These are phyloP conservation scores for Cenchrus purpureus DNA, from an alignment of 176 grass and related monocot species.

Conservation along the genomic window DNA sequence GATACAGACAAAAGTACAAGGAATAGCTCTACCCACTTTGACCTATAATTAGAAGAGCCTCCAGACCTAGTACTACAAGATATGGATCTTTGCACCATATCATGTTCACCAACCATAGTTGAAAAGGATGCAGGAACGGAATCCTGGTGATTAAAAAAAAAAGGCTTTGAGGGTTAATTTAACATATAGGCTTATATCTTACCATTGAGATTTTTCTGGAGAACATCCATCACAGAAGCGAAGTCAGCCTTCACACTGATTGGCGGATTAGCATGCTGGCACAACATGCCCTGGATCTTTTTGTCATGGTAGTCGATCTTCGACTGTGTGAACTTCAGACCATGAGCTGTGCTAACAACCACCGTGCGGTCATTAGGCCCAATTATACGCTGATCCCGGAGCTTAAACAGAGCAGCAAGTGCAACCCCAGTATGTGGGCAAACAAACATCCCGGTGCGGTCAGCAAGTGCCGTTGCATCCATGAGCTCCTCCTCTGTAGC, in stretches of 20 bases:
- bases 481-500: conserved; percentile 86
- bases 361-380: conserved; percentile 70
- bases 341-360: conserved; percentile 81
- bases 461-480: conserved; percentile 72
- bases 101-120: conserved; percentile 44
- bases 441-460: conserved; percentile 76
- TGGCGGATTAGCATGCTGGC: conserved; percentile 63
- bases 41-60: conserved; percentile 53
- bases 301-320: conserved; percentile 81
- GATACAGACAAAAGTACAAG: conserved; percentile 57
- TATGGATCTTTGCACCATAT: conserved; percentile 42
- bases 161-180: conserved; percentile 24
- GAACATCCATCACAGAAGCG: conserved; percentile 79
- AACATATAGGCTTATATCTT: conserved; percentile 49
- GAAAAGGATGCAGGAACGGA: conserved; percentile 41
- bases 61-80: conserved; percentile 61
- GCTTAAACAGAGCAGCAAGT: conserved; percentile 70
- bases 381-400: conserved; percentile 60
- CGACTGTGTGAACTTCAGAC: conserved; percentile 81
- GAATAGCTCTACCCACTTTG: conserved; percentile 55
- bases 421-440: conserved; percentile 82
- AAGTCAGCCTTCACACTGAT: conserved; percentile 76
- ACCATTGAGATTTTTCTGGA: conserved; percentile 64
- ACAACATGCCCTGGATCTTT: conserved; percentile 66
- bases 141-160: conserved; percentile 36